These are phyloP conservation scores for Paraconiothyrium brasiliense DNA, from an alignment of 2,329 filamentous ascomycete species.

Conservation along the genomic window DNA sequence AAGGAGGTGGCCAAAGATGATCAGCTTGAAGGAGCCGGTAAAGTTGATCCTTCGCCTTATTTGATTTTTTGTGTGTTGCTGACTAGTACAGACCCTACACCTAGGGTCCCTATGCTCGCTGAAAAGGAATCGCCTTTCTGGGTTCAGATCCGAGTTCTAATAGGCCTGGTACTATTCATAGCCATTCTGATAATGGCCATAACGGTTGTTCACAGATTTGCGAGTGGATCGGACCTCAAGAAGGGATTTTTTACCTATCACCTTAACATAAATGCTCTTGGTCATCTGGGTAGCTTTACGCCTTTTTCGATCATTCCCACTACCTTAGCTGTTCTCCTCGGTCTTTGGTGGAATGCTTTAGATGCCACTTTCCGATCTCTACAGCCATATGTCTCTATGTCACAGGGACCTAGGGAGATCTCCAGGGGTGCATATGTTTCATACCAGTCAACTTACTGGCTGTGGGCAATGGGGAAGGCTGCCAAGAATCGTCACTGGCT, in stretches of 20 bases:
- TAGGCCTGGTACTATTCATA: conserved; percentile 13
- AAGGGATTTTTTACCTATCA: conserved; percentile 25
- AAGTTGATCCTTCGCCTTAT: neutral
- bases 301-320: conserved; percentile 31
- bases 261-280: conserved; percentile 14
- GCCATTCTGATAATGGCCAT: conserved; percentile 16
- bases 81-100: neutral
- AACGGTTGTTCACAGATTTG: conserved; percentile 18
- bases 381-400: conserved; percentile 32
- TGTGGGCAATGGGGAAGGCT: conserved; percentile 26
- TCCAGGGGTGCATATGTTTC: conserved; percentile 24
- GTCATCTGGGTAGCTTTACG: conserved; percentile 21
- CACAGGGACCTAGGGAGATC: conserved; percentile 17
- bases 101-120: conserved; percentile 2
- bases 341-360: conserved; percentile 32
- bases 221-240: conserved; percentile 16
- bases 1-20: conserved; percentile 5
- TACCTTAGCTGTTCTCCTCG: conserved; percentile 24
- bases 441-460: conserved; percentile 31
- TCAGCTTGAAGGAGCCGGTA: conserved; percentile 7
- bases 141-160: conserved; percentile 17
- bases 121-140: conserved; percentile 13
- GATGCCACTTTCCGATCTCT: conserved; percentile 29
- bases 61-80: neutral
- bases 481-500: conserved; percentile 26